Conservation (phyloP, 192 early-diverging fungal species). For the Blastocladiella britannica region DNA sequence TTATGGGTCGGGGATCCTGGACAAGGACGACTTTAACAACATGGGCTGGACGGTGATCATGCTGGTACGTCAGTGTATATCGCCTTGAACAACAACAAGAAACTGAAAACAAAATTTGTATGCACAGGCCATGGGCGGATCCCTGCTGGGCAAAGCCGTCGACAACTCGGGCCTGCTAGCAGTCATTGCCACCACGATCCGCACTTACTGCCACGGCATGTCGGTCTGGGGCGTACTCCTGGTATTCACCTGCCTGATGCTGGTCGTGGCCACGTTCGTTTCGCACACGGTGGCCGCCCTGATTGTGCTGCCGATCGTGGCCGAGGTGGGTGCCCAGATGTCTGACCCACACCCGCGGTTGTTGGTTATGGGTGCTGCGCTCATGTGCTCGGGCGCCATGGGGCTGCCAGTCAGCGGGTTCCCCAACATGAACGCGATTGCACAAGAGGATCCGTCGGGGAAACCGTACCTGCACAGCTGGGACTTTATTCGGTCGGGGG, state of each 20-base stretch:
- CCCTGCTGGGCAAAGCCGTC: conserved; percentile 79
- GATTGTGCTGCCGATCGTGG: conserved; percentile 87
- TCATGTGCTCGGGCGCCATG: conserved; percentile 80
- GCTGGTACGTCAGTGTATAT: conserved; percentile 11
- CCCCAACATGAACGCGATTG: conserved; percentile 95
- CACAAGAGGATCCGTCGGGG: conserved; percentile 71
- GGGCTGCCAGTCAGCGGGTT: conserved; percentile 81
- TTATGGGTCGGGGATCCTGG: conserved; percentile 73
- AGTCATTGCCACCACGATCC: conserved; percentile 52
- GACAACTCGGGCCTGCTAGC: conserved; percentile 64
- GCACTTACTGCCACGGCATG: conserved; percentile 35
- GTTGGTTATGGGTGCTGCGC: conserved; percentile 60
- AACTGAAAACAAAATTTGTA: too few species aligned
- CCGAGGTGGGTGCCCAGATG: conserved; percentile 59
- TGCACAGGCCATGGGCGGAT: conserved; percentile 98
- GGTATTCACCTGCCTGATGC: conserved; percentile 54
- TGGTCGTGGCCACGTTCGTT: conserved; percentile 78
- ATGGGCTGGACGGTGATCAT: conserved; percentile 82
- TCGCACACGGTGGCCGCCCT: conserved; percentile 87
- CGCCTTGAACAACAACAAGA: too few species aligned
- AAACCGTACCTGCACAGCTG: conserved; percentile 53
- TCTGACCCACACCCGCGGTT: conserved; percentile 56
- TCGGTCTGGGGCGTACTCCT: conserved; percentile 49
- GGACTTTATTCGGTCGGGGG: conserved; percentile 69
- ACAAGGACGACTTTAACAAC: conserved; percentile 93